These are phyloP conservation scores for Penicillium rolfsii DNA, from an alignment of 2,329 filamentous ascomycete species.

Conservation along the genomic window DNA sequence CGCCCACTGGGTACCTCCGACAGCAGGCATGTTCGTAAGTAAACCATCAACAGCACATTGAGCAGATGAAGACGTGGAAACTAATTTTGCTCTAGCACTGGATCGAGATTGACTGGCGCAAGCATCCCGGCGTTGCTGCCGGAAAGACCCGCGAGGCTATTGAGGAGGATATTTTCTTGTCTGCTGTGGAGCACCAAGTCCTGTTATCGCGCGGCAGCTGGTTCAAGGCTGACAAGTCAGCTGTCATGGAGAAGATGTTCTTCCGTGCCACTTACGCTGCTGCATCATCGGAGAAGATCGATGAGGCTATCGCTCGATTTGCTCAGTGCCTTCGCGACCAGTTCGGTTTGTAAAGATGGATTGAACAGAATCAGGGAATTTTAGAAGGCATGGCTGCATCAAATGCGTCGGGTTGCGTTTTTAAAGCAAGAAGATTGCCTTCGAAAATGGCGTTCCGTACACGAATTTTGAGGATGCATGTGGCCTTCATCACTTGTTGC, in stretches of 20 bases:
- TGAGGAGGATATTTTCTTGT: constrained; percentile 84
- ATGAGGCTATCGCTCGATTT: constrained; percentile 72
- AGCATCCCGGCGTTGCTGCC: constrained; percentile 47
- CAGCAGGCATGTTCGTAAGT: constrained; percentile 93
- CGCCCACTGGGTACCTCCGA: constrained; percentile 77
- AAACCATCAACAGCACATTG: background rate
- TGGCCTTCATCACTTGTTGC: background rate
- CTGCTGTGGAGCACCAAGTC: constrained; percentile 74
- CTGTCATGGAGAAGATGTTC: constrained; percentile 67
- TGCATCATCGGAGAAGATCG: constrained; percentile 71
- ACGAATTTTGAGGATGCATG: no score
- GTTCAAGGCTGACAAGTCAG: constrained; percentile 78
- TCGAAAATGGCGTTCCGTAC: background rate
- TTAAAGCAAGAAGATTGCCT: background rate
- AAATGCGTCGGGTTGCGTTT: background rate
- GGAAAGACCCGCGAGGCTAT: constrained; percentile 54
- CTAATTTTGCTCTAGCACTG: constrained; percentile 43
- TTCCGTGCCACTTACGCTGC: constrained; percentile 90
- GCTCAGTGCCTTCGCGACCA: constrained; percentile 70
- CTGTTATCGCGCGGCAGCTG: constrained; percentile 84
- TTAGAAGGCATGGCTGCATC: background rate
- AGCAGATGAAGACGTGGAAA: constrained; percentile 2
- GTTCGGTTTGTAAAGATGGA: constrained; percentile 53
- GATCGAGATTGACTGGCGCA: constrained; percentile 52
- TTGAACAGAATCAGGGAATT: no score